Evolutionary conservation across 179 eudicot species (phyloP).

Genomic region (Beta corolliflora): DNA sequence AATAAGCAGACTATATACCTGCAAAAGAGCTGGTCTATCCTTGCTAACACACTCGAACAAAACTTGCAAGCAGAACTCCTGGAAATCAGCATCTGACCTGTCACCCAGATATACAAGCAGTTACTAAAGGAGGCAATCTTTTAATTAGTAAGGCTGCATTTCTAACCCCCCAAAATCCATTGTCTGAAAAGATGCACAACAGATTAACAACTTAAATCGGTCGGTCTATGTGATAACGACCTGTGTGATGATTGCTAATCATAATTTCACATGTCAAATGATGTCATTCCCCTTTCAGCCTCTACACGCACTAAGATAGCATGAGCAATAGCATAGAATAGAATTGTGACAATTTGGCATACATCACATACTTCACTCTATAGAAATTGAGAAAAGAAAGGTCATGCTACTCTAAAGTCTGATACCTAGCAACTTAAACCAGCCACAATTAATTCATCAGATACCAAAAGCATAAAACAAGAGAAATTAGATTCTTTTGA

Average conservation of each 20-base stretch:
- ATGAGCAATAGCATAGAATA: too few relatives aligned
- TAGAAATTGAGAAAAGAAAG: background rate
- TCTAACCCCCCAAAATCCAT: too few relatives aligned
- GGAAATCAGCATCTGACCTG: constrained; percentile 85
- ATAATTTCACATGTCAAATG: background rate
- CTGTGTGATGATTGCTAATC: background rate
- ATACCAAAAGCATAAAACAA: background rate
- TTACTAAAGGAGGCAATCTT: constrained; percentile 3
- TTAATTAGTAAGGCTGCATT: background rate
- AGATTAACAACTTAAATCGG: background rate
- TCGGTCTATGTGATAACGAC: too few relatives aligned
- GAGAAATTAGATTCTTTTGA: background rate
- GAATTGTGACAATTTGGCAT: background rate
- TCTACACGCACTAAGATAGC: background rate
- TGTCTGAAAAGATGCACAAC: background rate
- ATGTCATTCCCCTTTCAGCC: background rate
- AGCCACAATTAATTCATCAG: background rate
- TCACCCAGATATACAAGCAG: constrained; percentile 23
- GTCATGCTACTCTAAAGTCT: background rate
- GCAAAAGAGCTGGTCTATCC: constrained; percentile 91
- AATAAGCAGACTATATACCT: constrained; percentile 45
- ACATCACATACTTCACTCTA: background rate
- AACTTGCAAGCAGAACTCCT: constrained; percentile 95
- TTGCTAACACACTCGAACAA: constrained; percentile 96
- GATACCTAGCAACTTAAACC: background rate